Conservation (phyloP, 257 asterid genomes). For the Parsonsia alboflavescens region DNA sequence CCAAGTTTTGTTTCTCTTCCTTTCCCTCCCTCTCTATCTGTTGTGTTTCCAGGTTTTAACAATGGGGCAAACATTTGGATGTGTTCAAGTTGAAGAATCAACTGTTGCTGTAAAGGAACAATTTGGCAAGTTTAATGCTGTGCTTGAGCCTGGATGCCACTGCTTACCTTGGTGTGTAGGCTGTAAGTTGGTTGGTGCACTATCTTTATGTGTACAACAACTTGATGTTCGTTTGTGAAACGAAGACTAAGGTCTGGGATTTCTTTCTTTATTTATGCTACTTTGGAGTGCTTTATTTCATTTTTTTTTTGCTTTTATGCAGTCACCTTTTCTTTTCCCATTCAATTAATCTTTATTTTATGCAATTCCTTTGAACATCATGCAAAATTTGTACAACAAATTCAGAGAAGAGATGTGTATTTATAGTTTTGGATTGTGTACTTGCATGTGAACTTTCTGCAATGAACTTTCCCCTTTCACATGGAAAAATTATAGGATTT, state of each 20-base stretch:
- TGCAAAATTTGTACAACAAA: background rate
- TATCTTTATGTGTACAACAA: slow-evolving; percentile 33
- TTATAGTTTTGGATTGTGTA: background rate
- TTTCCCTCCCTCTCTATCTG: background rate
- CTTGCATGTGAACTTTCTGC: too few relatives aligned
- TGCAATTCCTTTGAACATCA: background rate
- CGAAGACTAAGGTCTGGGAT: slow-evolving; percentile 34
- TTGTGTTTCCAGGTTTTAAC: slow-evolving; percentile 13
- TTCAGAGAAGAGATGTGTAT: background rate
- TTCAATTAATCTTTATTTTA: background rate
- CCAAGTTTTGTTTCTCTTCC: background rate
- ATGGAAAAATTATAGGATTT: background rate
- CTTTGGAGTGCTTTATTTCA: background rate
- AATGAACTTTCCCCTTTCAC: background rate
- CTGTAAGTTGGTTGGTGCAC: slow-evolving; percentile 23
- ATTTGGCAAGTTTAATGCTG: slow-evolving; percentile 28
- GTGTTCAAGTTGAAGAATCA: slow-evolving; percentile 36
- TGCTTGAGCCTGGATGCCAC: slow-evolving; percentile 42
- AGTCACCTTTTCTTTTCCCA: background rate
- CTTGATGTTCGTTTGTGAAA: slow-evolving; percentile 38
- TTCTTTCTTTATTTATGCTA: background rate
- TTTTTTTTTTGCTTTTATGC: background rate
- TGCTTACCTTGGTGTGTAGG: slow-evolving; percentile 42
- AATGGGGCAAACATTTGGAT: slow-evolving; percentile 35
- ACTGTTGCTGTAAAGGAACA: slow-evolving; percentile 34